Percentiles rank a stretch among this genome's conserved stretches.
Conservation (phyloP, 2,329 filamentous ascomycete genomes). For the Sporothrix phasma region DNA sequence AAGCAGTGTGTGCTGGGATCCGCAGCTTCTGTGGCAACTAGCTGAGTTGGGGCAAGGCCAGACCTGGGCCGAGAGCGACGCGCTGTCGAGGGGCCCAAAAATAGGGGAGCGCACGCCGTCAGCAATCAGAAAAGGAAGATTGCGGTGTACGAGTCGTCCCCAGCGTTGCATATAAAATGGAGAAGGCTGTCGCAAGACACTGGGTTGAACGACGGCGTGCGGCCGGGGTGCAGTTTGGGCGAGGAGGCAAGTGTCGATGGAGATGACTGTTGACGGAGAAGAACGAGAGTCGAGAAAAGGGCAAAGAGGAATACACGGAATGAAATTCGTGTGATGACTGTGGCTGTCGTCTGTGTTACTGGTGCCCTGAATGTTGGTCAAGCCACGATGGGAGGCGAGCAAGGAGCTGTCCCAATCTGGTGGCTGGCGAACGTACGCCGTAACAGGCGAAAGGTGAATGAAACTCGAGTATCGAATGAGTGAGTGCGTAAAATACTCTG, state of each 20-base stretch:
- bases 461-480: not conserved
- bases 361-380: not conserved
- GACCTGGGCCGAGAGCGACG: not conserved
- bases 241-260: not conserved
- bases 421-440: not conserved
- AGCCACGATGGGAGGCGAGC: not conserved
- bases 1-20: slow-evolving; percentile 9
- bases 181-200: slow-evolving; percentile 1
- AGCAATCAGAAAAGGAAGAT: slow-evolving; percentile 12
- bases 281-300: not conserved
- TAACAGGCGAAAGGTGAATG: not conserved
- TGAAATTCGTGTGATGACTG: not conserved
- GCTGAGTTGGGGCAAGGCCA: slow-evolving; percentile 16
- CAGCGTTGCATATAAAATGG: slow-evolving; percentile 15
- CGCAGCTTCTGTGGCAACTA: slow-evolving; percentile 17
- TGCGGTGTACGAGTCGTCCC: slow-evolving; percentile 9
- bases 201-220: slow-evolving; percentile 3
- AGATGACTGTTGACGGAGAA: not conserved
- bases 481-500: not conserved
- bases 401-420: not conserved
- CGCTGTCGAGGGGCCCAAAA: not conserved
- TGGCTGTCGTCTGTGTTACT: not conserved
- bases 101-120: not conserved
- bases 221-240: not conserved
- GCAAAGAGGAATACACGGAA: not conserved